Evolutionary conservation across 1,284 basidiomycete genomes (phyloP).

Genomic region (Boletus hoseneyae): DNA sequence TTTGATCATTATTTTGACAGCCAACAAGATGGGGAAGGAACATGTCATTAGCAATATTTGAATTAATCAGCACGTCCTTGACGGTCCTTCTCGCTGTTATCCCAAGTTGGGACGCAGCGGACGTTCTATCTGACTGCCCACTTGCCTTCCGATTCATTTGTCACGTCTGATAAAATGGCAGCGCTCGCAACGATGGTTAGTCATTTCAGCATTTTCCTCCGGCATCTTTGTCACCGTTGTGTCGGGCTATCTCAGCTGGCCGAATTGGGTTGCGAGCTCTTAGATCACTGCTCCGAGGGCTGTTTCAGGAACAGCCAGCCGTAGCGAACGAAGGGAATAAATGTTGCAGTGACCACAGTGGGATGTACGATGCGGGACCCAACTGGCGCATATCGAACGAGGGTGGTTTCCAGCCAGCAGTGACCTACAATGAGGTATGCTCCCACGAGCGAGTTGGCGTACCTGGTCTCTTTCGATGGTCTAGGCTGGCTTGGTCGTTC

Average conservation of each 20-base stretch:
- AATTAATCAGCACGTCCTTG: constrained; percentile 18
- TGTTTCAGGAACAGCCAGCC: too few relatives aligned
- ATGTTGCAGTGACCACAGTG: too few relatives aligned
- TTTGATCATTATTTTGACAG: background rate
- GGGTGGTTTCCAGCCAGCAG: too few relatives aligned
- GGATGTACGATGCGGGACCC: too few relatives aligned
- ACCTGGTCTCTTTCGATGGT: too few relatives aligned
- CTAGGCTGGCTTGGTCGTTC: too few relatives aligned
- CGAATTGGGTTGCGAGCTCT: too few relatives aligned
- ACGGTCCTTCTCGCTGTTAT: background rate
- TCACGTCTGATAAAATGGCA: constrained; percentile 14
- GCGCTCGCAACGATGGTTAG: constrained; percentile 10
- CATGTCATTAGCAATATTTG: constrained; percentile 6
- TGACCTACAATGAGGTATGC: too few relatives aligned
- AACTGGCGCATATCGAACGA: too few relatives aligned
- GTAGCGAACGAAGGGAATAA: too few relatives aligned
- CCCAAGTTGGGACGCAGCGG: constrained; percentile 14
- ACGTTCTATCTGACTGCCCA: constrained; percentile 21
- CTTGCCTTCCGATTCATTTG: constrained; percentile 14
- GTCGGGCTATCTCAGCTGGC: constrained; percentile 22
- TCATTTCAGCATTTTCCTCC: constrained; percentile 14
- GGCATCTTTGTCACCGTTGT: constrained; percentile 12
- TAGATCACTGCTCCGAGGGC: too few relatives aligned
- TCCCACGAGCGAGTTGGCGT: too few relatives aligned
- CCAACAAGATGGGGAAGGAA: background rate